Base-by-base conservation (phyloP, 148 eudicot species). In the Dysphania ambrosioides region DNA sequence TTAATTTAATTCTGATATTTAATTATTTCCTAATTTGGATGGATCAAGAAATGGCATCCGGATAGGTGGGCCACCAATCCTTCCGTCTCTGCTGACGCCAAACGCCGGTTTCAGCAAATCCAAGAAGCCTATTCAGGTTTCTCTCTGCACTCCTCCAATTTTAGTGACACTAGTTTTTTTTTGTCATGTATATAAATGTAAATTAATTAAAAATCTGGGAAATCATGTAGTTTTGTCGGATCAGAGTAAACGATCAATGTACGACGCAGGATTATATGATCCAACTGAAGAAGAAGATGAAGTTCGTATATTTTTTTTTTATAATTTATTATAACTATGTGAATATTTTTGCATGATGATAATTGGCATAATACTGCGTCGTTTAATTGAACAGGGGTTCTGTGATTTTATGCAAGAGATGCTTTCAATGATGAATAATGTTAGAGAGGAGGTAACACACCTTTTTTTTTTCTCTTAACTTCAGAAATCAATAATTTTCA, bases 51-150 rank as follows among this genome's bases (percentile, higher is more conserved):
- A 64, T 94, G 97, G 98, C 98, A 94, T 75, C 98, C 98, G 16
- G 98, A 94, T 80, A 76, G 89, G 67, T 87, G 87, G 81, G 72
- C 82, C 69, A 77, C 75, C 78, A 86, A 91, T 31, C 84, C 93
- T 8, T 60, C 88, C 56, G 85, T 73, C 40, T 86, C 89, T 68
- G 90, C 82, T 18, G 98, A 89, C 70, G 93, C 97, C 0, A 87
- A 87, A 13, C 85, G 82, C 44, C 86, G 89, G 61, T 94, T 94
- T 67, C 98, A 94, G 88, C 89, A 86, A 63, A 86, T 94, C n/a
- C 98, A 94, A 51, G 98, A 94, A 80, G 98, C 98, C 0, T 94
- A 91, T 41, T 81, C 96, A 72, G 98, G 98, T 94, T 31, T 72
- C 38, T 24, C 8, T 41, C 35, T 70, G 19, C 2, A 6, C 15